phyloP scores from a whole-genome alignment of 495 filamentous ascomycete species.

The Trichoderma virens region DNA sequence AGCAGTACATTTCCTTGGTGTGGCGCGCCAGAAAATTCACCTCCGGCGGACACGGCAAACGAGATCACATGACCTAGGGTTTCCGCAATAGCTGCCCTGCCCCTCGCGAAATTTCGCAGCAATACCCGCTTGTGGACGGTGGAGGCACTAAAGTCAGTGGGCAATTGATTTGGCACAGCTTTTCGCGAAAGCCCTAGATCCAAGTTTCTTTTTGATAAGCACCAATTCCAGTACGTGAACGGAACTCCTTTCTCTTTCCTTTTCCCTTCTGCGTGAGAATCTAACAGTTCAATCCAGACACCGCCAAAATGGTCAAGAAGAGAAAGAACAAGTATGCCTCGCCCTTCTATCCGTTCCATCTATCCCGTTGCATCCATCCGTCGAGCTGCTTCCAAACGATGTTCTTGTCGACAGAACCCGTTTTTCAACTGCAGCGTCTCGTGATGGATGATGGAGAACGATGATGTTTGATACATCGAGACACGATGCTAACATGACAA shows the following conservation, averaged over 20 bases:
- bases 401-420: too few relatives aligned
- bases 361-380: not conserved
- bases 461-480: not conserved
- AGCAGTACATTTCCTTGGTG: conserved; percentile 17
- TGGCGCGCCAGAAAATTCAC: conserved; percentile 14
- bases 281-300: conserved; percentile 38
- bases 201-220: conserved; percentile 18
- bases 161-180: conserved; percentile 6
- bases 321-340: conserved; percentile 62
- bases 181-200: not conserved
- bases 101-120: conserved; percentile 6
- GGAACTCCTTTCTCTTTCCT: not conserved
- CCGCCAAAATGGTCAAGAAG: conserved; percentile 98
- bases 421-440: not conserved
- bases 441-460: conserved; percentile 8
- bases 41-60: not conserved
- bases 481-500: conserved; percentile 20
- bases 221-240: conserved; percentile 19
- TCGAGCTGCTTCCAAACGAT: too few relatives aligned
- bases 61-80: conserved; percentile 14
- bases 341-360: conserved; percentile 41
- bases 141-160: conserved; percentile 3
- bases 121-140: not conserved
- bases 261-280: conserved; percentile 10
- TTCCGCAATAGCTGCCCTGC: conserved; percentile 16